Evolutionary conservation across 108 stramenopile genomes (phyloP).

Genomic region (Stephanodiscus triporus): DNA sequence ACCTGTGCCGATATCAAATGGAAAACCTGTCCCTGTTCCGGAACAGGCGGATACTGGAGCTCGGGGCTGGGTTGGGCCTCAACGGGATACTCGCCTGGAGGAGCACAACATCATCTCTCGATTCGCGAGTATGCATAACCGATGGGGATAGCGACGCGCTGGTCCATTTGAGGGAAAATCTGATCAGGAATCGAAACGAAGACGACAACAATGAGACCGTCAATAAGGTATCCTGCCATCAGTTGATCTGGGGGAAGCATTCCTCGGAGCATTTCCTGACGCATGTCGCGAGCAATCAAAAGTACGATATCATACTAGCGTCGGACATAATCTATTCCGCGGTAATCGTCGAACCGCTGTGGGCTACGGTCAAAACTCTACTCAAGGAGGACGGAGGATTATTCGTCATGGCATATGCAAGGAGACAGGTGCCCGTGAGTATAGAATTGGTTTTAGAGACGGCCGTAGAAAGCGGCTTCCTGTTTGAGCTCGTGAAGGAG

Average conservation of each 20-base stretch:
- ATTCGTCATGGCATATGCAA: constrained; percentile 67
- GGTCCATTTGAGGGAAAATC: constrained; percentile 50
- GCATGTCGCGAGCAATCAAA: constrained; percentile 14
- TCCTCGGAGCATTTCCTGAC: constrained; percentile 31
- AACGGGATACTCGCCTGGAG: constrained; percentile 64
- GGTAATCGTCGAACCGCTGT: constrained; percentile 59
- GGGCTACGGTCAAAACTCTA: constrained; percentile 59
- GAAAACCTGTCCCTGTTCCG: constrained; percentile 26
- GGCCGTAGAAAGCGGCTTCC: constrained; percentile 46
- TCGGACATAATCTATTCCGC: constrained; percentile 69
- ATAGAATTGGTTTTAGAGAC: constrained; percentile 55
- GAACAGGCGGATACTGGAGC: constrained; percentile 48
- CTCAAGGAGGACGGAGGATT: constrained; percentile 40
- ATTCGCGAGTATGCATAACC: constrained; percentile 46
- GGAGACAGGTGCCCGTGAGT: constrained; percentile 60
- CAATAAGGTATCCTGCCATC: constrained; percentile 30
- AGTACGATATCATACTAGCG: constrained; percentile 61
- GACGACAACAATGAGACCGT: not conserved
- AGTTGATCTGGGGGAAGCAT: constrained; percentile 55
- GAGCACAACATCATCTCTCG: constrained; percentile 8
- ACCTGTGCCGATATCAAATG: constrained; percentile 69
- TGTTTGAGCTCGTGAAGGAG: constrained; percentile 50
- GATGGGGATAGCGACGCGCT: constrained; percentile 73
- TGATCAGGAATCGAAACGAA: constrained; percentile 39
- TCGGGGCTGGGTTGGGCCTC: constrained; percentile 75